These are phyloP conservation scores for Solanum chiquidenum DNA, from an alignment of 257 asterid species.

Conservation along the genomic window DNA sequence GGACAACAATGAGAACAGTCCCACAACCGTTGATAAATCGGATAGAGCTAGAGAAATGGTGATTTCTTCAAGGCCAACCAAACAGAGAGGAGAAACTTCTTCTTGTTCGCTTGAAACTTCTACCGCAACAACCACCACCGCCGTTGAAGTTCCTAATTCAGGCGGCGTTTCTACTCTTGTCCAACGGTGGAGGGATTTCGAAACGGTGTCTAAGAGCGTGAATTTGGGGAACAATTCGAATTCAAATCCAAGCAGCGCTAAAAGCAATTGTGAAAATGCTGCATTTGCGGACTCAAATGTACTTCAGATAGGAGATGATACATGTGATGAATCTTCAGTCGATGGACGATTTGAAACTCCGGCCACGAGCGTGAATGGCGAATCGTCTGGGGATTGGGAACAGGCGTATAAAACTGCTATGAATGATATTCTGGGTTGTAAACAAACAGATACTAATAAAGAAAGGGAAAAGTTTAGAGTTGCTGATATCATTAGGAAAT, in stretches of 20 bases:
- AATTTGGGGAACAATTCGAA: background rate
- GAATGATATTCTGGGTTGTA: background rate
- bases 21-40: conserved; percentile 11
- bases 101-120: background rate
- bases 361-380: background rate
- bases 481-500: conserved; percentile 4
- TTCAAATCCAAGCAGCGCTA: background rate
- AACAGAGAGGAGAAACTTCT: background rate
- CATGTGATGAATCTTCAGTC: background rate
- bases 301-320: background rate
- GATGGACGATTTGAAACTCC: background rate
- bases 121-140: background rate
- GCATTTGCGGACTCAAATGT: background rate
- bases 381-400: background rate
- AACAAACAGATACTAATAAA: background rate
- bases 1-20: conserved; percentile 5
- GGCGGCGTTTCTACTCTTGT: conserved; percentile 14
- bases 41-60: conserved; percentile 9
- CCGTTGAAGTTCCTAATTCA: background rate
- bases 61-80: conserved; percentile 2
- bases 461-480: conserved; percentile 5
- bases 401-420: background rate
- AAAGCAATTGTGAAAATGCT: background rate
- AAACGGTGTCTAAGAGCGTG: background rate
- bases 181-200: conserved; percentile 6